Conservation (phyloP, 2,329 filamentous ascomycete genomes). For the Magnaporthales sp. region DNA sequence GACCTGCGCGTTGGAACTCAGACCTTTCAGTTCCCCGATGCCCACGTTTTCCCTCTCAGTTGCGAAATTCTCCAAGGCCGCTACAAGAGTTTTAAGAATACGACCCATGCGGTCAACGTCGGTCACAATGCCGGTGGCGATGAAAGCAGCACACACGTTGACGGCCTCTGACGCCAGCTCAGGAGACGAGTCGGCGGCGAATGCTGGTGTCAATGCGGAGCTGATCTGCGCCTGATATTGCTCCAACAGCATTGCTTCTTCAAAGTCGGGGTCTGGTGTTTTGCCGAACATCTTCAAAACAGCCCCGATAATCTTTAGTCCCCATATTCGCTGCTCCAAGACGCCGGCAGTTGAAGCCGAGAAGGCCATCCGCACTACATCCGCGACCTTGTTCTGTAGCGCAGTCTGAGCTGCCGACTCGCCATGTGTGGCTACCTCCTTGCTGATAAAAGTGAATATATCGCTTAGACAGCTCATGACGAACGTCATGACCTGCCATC, state of each 20-base stretch:
- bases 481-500: slow-evolving; percentile 94
- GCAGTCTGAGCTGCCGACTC: slow-evolving; percentile 70
- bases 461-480: slow-evolving; percentile 84
- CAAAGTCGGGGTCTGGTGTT: slow-evolving; percentile 90
- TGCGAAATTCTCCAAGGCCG: slow-evolving; percentile 86
- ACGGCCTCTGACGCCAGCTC: slow-evolving; percentile 93
- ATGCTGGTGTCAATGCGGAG: slow-evolving; percentile 90
- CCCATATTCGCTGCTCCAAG: slow-evolving; percentile 80
- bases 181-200: slow-evolving; percentile 90
- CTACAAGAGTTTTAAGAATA: slow-evolving; percentile 87
- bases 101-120: slow-evolving; percentile 98
- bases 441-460: slow-evolving; percentile 68
- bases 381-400: slow-evolving; percentile 75
- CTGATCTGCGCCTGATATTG: slow-evolving; percentile 99
- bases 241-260: slow-evolving; percentile 92
- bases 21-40: slow-evolving; percentile 85
- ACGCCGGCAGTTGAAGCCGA: slow-evolving; percentile 94
- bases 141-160: slow-evolving; percentile 96
- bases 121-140: slow-evolving; percentile 92
- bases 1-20: slow-evolving; percentile 92
- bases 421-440: slow-evolving; percentile 69
- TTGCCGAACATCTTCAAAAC: slow-evolving; percentile 94
- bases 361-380: slow-evolving; percentile 94
- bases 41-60: slow-evolving; percentile 70
- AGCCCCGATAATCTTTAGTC: slow-evolving; percentile 87